Evolutionary conservation across 2,329 filamentous ascomycete genomes (phyloP).

Genomic region (Tolypocladium guangdongense): DNA sequence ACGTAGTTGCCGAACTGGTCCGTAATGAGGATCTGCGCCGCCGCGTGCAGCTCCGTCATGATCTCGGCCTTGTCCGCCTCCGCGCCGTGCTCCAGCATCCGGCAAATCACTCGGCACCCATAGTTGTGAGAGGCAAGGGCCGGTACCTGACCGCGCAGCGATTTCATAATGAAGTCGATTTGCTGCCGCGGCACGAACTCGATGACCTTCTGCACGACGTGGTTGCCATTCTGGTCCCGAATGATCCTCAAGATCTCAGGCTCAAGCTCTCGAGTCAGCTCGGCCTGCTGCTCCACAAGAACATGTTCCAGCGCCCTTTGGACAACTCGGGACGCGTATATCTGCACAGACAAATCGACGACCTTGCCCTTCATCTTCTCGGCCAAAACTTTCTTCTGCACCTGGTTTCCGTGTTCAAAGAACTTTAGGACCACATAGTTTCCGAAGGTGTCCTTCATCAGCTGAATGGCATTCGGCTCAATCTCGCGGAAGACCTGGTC

Average conservation of each 20-base stretch:
- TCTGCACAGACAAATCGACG: conserved; percentile 66
- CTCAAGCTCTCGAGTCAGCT: conserved; percentile 74
- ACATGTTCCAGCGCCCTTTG: conserved; percentile 93
- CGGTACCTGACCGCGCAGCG: conserved; percentile 65
- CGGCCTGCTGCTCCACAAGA: conserved; percentile 80
- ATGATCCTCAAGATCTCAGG: conserved; percentile 66
- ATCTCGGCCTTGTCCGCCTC: conserved; percentile 60
- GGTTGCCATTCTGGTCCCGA: conserved; percentile 85
- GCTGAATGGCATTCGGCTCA: conserved; percentile 66
- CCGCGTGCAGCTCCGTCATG: conserved; percentile 66
- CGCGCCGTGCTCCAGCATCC: conserved; percentile 75
- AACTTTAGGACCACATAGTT: conserved; percentile 99
- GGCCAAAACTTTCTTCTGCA: conserved; percentile 80
- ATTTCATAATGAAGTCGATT: conserved; percentile 75
- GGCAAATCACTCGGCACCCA: conserved; percentile 86
- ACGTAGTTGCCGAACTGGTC: conserved; percentile 97
- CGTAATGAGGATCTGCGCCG: conserved; percentile 60
- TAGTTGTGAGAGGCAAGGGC: conserved; percentile 69
- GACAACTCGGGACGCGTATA: conserved; percentile 91
- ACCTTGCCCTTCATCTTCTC: conserved; percentile 83
- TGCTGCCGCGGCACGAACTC: conserved; percentile 66
- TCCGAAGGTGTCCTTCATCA: conserved; percentile 95
- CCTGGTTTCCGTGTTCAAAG: conserved; percentile 89
- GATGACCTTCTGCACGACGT: conserved; percentile 92
- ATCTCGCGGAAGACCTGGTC: conserved; percentile 84